Evolutionary conservation across 441 rosid species (phyloP).

Genomic region (Euphorbia celastroides): DNA sequence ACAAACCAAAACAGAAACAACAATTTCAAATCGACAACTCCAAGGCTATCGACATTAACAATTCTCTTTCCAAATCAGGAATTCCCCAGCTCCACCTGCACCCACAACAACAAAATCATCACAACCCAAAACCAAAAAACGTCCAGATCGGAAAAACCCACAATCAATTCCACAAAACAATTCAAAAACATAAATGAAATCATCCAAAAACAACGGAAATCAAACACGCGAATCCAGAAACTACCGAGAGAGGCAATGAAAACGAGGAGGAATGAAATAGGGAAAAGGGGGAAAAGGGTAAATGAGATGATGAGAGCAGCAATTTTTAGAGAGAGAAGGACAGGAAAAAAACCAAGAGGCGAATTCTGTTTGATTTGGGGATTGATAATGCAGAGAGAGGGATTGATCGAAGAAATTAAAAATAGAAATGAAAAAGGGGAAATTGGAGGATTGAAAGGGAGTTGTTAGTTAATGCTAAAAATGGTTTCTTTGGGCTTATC

Average conservation of each 20-base stretch:
- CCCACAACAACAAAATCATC: background rate
- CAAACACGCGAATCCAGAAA: background rate
- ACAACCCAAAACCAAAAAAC: slow-evolving; percentile 1
- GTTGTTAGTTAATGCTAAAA: slow-evolving; percentile 8
- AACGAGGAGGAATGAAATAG: slow-evolving; percentile 23
- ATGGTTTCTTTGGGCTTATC: background rate
- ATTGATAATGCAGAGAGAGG: background rate
- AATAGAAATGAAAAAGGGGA: background rate
- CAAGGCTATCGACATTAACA: slow-evolving; percentile 10
- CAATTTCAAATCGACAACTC: background rate
- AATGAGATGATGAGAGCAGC: background rate
- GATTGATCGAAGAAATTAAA: background rate
- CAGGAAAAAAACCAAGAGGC: slow-evolving; percentile 5
- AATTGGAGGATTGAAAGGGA: slow-evolving; percentile 1
- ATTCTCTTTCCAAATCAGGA: slow-evolving; percentile 23
- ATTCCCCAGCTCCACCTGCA: slow-evolving; percentile 27
- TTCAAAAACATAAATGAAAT: background rate
- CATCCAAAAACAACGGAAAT: background rate
- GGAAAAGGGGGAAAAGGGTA: background rate
- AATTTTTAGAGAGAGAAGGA: slow-evolving; percentile 9
- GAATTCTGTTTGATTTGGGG: slow-evolving; percentile 4
- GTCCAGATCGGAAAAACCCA: slow-evolving; percentile 17
- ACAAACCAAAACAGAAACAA: slow-evolving; percentile 8
- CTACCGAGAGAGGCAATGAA: background rate
- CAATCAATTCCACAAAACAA: background rate